Evolutionary conservation across 805 yeast genomes (phyloP), one percentile per base, ranked within the genome.

Genomic region (Candida yuanshanica): DNA sequence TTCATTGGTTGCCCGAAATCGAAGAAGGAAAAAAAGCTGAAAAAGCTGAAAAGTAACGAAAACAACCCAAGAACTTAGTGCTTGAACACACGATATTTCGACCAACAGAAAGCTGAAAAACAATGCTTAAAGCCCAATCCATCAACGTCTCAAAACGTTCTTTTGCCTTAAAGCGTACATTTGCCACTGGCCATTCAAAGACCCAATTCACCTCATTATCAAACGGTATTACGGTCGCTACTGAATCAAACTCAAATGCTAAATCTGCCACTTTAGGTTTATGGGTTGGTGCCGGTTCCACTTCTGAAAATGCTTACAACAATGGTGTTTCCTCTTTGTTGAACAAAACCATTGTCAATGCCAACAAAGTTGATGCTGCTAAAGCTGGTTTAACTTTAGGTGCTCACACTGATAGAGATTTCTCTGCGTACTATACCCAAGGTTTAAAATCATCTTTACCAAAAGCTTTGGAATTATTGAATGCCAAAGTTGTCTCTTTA

Each of bases 261-360:
- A 60, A 70, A 43, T 59, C 81, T 29, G 69, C 86, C 37, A 71
- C 87, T 27, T 70, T 82, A 51, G 91, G 93, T 64, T 64, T 82
- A 44, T 84, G 73, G 62, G 68, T 72, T 59, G 83, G 82, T 51
- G 84, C 89, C 38, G 95, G 95, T 62, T 79, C 91, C 37, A 71
- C 89, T 62, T 64, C 83, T 40, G 95, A 85, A 65, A 83, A 81
- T 65, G 72, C 86, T 34, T 83, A 79, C 76, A 82, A 80, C 70
- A 84, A 85, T 53, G 95, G 95, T 76, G 78, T 81, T 39, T 76
- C 91, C 41, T 75, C 82, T 48, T 66, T 85, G 52, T 69, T 79
- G 50, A 68, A 82, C 60, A 65, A 72, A 45, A 62, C 74, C 20
- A 67, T 83, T 58, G 59, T 63, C 29, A 52, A 60, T 10, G 60